phyloP scores from a whole-genome alignment of 352 stramenopile species.

The Phytophthora europaea region DNA sequence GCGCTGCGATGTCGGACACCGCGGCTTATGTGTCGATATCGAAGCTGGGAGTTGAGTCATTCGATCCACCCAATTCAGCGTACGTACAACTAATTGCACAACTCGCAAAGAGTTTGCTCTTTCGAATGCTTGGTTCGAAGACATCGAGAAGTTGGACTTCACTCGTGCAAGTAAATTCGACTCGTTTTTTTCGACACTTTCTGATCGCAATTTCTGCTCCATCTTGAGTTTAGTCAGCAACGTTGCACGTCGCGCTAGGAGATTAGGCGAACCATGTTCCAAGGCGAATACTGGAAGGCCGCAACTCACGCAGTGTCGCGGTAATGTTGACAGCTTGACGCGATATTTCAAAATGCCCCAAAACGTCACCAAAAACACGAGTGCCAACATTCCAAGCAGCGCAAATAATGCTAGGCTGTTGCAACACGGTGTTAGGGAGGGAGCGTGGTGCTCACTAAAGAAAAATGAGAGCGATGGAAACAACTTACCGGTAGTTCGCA shows the following conservation, averaged over 20 bases:
- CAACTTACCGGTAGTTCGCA: constrained; percentile 54
- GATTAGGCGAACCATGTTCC: constrained; percentile 37
- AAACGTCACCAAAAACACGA: constrained; percentile 46
- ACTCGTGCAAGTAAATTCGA: constrained; percentile 40
- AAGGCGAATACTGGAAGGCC: constrained; percentile 69
- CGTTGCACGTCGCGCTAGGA: constrained; percentile 41
- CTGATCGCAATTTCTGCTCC: constrained; percentile 36
- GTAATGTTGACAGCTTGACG: constrained; percentile 61
- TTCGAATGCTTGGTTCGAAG: constrained; percentile 14
- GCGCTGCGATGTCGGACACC: constrained; percentile 63
- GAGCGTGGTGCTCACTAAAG: neutral
- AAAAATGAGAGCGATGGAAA: neutral
- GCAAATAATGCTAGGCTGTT: constrained; percentile 53
- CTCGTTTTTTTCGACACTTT: constrained; percentile 3
- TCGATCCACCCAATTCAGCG: constrained; percentile 31
- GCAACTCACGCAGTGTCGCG: constrained; percentile 68
- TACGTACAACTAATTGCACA: constrained; percentile 19
- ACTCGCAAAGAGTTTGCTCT: constrained; percentile 23
- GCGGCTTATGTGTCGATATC: constrained; percentile 47
- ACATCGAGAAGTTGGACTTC: constrained; percentile 31
- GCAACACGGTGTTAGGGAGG: constrained; percentile 1
- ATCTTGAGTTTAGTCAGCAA: constrained; percentile 59
- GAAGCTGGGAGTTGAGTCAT: constrained; percentile 57
- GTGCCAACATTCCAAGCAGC: constrained; percentile 49
- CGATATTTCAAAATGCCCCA: constrained; percentile 72